Evolutionary conservation across 306 rosid genomes (phyloP), one percentile per base, ranked within the genome.

Genomic region (Biancaea sappan): DNA sequence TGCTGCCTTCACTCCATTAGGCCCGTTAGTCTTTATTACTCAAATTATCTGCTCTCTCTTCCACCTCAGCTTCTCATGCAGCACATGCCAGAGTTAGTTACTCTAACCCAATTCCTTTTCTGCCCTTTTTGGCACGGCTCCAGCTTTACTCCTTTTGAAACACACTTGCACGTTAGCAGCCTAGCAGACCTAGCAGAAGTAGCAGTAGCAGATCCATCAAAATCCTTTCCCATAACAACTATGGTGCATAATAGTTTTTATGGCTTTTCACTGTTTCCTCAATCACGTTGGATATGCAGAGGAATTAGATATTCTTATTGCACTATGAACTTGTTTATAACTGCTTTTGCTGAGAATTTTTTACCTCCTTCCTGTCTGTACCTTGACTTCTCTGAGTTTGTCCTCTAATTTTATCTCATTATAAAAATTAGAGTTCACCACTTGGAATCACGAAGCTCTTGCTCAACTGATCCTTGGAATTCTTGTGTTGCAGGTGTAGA

Each of bases 401-500:
- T n/a, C 25, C n/a, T 62, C 29, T 35, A 10, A 18, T 62, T 18
- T 21, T 35, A 22, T 35, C 29, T 35, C 18, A 1, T 18, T 35
- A 37, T 35, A 18, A n/a, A n/a, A 61, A 8, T n/a, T 34, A 34
- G 47, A 61, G 67, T 19, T 62, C 13, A 26, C 29, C 34, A 18
- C 16, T 47, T 47, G 19, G 18, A 57, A 19, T 28, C 71, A 60
- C 26, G 67, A 72, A 72, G 29, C 56, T 43, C 18, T 2, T 5
- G 70, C 29, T 52, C 16, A 47, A 18, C 71, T 84, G 73, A 74
- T 48, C 37, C 52, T 43, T 29, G 15, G 69, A 47, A 28, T 63
- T 76, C 29, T 51, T 62, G 52, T 48, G 29, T 13, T 47, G 34
- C 79, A 89, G 94, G 94, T 80, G 94, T 89, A 69, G 94, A 89